Percentiles rank a stretch among this genome's conserved stretches.
These are phyloP conservation scores for Phyllosticta paracitricarpa DNA, from an alignment of 2,329 filamentous ascomycete genomes.

Conservation along the genomic window DNA sequence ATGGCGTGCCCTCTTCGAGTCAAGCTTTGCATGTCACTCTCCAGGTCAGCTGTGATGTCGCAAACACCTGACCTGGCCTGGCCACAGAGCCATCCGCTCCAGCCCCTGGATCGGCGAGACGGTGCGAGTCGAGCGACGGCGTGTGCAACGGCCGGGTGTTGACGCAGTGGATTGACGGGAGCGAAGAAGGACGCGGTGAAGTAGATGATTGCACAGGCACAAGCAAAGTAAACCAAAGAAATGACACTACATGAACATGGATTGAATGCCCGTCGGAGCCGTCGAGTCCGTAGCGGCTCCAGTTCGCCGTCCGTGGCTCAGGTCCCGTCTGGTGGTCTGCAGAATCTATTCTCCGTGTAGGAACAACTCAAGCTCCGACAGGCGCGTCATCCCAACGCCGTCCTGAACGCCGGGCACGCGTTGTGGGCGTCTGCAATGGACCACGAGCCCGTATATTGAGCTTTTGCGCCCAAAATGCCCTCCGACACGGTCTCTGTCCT, in stretches of 20 bases:
- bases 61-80: neutral
- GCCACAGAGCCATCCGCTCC: neutral
- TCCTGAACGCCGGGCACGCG: neutral
- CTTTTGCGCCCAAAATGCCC: slow-evolving; percentile 3
- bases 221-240: no score
- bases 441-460: neutral
- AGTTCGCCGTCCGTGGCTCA: no score
- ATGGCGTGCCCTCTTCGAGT: neutral
- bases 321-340: neutral
- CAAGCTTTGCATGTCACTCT: neutral
- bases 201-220: no score
- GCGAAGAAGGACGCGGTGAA: no score
- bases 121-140: neutral
- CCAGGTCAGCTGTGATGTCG: neutral
- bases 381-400: slow-evolving; percentile 8
- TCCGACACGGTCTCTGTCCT: neutral
- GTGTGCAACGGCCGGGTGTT: no score
- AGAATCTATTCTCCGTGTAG: neutral
- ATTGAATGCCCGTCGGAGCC: no score
- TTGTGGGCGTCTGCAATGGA: neutral
- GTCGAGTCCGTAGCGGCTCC: no score
- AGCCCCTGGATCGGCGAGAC: neutral
- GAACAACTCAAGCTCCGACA: slow-evolving; percentile 7
- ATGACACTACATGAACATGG: no score
- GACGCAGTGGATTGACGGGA: no score